phyloP scores from a whole-genome alignment of 345 rosid species.

The Microthlaspi erraticum region DNA sequence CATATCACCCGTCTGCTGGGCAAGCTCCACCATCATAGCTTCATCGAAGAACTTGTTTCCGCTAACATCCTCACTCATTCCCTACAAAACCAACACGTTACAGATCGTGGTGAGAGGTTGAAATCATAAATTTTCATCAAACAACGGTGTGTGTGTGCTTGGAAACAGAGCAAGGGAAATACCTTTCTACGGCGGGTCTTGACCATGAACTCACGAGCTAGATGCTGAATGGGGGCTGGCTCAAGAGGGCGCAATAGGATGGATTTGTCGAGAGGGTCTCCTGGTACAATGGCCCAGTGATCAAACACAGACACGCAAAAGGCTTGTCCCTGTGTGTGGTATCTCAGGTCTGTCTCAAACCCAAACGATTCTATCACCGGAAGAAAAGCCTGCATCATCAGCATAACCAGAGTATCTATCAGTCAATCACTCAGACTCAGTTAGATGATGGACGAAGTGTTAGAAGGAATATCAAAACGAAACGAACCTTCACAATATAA shows the following conservation, averaged over 20 bases:
- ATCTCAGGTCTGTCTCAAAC: slow-evolving; percentile 88
- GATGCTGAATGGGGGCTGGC: slow-evolving; percentile 89
- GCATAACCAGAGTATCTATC: not conserved
- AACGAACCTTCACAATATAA: slow-evolving; percentile 84
- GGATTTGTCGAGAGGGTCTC: slow-evolving; percentile 94
- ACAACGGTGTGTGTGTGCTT: no score
- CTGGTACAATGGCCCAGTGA: slow-evolving; percentile 94
- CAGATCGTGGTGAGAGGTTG: slow-evolving; percentile 6
- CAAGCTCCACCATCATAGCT: slow-evolving; percentile 88
- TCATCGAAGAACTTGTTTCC: slow-evolving; percentile 88
- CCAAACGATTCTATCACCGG: slow-evolving; percentile 93
- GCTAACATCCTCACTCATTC: slow-evolving; percentile 94
- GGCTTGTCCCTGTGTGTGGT: slow-evolving; percentile 94
- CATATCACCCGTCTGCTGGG: slow-evolving; percentile 80
- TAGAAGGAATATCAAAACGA: not conserved
- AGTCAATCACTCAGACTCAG: slow-evolving; percentile 16
- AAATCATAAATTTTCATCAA: not conserved
- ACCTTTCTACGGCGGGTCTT: slow-evolving; percentile 83
- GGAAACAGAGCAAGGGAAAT: not conserved
- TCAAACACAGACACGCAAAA: slow-evolving; percentile 79
- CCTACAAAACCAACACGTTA: slow-evolving; percentile 48
- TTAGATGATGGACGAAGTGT: slow-evolving; percentile 12
- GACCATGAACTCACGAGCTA: slow-evolving; percentile 70
- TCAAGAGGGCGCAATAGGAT: slow-evolving; percentile 85
- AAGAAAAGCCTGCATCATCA: slow-evolving; percentile 71